Conservation (phyloP, 768 basidiomycete species). For the Pholiota microspora region DNA sequence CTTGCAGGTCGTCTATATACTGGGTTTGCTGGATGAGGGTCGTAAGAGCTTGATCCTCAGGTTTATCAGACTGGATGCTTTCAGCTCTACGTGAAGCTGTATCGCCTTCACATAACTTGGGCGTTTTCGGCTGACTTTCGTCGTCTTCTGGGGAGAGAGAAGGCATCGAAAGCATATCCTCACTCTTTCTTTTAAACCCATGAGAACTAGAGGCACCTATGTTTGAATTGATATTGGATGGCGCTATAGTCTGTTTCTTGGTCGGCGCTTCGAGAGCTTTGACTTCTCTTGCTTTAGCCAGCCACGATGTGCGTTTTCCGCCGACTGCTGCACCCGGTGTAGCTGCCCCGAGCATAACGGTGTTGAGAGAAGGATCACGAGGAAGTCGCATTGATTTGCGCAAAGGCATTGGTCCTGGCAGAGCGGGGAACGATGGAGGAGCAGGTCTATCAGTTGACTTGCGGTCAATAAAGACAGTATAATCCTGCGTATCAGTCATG, state of each 20-base stretch:
- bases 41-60: no score
- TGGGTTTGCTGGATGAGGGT: no score
- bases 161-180: slow-evolving; percentile 33
- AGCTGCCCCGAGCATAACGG: slow-evolving; percentile 30
- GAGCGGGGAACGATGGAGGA: slow-evolving; percentile 50
- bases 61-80: slow-evolving; percentile 29
- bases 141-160: slow-evolving; percentile 30
- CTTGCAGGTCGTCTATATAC: slow-evolving; percentile 32
- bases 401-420: slow-evolving; percentile 67
- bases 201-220: slow-evolving; percentile 16
- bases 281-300: slow-evolving; percentile 72
- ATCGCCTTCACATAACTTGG: slow-evolving; percentile 42
- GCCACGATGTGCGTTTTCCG: slow-evolving; percentile 77
- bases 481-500: slow-evolving; percentile 11
- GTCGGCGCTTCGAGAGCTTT: slow-evolving; percentile 61
- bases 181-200: slow-evolving; percentile 66
- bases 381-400: slow-evolving; percentile 61
- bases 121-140: slow-evolving; percentile 45
- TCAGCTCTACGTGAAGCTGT: slow-evolving; percentile 28
- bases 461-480: slow-evolving; percentile 12
- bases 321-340: slow-evolving; percentile 40
- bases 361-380: slow-evolving; percentile 40
- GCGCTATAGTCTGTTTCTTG: slow-evolving; percentile 30
- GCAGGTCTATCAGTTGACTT: slow-evolving; percentile 34
- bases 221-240: slow-evolving; percentile 6